A percentile compares a stretch with the other conserved stretches of the same genome.
phyloP scores from a whole-genome alignment of 2,329 filamentous ascomycete species.

The Plenodomus biglobosus region DNA sequence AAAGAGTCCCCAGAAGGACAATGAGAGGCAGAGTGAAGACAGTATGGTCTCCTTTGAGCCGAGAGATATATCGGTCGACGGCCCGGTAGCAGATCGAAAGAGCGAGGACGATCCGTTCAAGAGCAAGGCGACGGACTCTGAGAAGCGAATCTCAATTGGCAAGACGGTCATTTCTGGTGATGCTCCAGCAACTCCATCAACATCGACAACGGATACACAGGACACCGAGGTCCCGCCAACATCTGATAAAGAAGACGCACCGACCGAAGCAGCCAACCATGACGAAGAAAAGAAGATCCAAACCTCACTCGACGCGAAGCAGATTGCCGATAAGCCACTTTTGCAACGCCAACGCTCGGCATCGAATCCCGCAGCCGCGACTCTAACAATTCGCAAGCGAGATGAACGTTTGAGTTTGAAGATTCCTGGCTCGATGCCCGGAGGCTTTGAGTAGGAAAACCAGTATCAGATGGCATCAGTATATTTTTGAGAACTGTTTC shows the following conservation, averaged over 20 bases:
- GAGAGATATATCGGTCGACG: conserved; percentile 17
- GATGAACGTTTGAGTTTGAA: conserved; percentile 39
- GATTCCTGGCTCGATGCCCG: conserved; percentile 34
- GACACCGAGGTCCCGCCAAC: background rate
- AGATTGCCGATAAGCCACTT: conserved; percentile 19
- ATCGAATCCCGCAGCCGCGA: conserved; percentile 29
- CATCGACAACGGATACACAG: background rate
- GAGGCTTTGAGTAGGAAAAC: conserved; percentile 12
- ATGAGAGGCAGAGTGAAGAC: conserved; percentile 33
- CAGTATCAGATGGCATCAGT: too few species aligned
- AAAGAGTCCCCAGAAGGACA: conserved; percentile 18
- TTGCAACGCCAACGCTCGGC: conserved; percentile 27
- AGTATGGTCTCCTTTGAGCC: conserved; percentile 29
- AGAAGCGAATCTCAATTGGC: conserved; percentile 44
- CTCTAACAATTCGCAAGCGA: conserved; percentile 27
- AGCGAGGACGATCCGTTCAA: conserved; percentile 42
- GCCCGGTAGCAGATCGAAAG: conserved; percentile 16
- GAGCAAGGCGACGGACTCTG: conserved; percentile 21
- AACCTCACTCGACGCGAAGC: conserved; percentile 8
- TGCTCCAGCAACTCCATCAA: background rate
- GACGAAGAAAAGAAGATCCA: background rate
- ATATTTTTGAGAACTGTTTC: too few species aligned
- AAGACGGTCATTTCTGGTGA: conserved; percentile 37
- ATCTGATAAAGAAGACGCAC: background rate
- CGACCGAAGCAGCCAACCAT: too few species aligned